Evolutionary conservation across 495 filamentous ascomycete genomes (phyloP), one percentile per base, ranked within the genome.

Genomic region (Podospora sp.): DNA sequence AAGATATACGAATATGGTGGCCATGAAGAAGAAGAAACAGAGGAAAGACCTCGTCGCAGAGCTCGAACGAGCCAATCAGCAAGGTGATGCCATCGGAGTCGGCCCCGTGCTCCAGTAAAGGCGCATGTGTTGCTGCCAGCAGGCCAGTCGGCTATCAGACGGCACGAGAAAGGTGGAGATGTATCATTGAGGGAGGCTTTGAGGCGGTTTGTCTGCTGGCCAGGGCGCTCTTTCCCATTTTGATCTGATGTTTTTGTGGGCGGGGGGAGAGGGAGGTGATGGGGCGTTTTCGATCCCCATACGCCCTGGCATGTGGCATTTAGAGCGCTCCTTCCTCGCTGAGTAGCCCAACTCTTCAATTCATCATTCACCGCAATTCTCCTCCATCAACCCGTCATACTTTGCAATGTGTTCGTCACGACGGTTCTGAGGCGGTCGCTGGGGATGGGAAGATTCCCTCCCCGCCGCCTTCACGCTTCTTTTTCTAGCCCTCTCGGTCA

Each of bases 1-100:
- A 12, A 83, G 86, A 46, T 94, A 90, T 71, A 78, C 85, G 7
- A 75, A 75, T 57, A 70, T 87, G 18, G 79, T 84, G 73, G 82
- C 80, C 0, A 78, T 78, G 20, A 84, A 79, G 75, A 84, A 77
- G 60, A 79, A 79, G 64, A 74, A 73, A 63, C 76, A 82, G 64
- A 81, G 75, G 67, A 75, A 77, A 57, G 72, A 60, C 35, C 74
- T 80, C 56, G 82, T 78, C 50, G 73, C 76, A 29, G 78, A 79
- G 61, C 78, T 78, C 65, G 75, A 83, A 69, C 76, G 77, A 26
- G 72, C 77, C 58, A 70, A 81, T 69, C 76, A 66, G 65, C 68
- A 76, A 27, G 78, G 82, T 65, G 86, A 89, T 73, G 67, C 72
- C 62, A 89, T 94, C 6, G 80, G 79, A 62, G 88, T 94, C 59